Evolutionary conservation across 768 basidiomycete species (phyloP), one percentile per base, ranked within the genome.

Genomic region (Cystobasidium onofrii): DNA sequence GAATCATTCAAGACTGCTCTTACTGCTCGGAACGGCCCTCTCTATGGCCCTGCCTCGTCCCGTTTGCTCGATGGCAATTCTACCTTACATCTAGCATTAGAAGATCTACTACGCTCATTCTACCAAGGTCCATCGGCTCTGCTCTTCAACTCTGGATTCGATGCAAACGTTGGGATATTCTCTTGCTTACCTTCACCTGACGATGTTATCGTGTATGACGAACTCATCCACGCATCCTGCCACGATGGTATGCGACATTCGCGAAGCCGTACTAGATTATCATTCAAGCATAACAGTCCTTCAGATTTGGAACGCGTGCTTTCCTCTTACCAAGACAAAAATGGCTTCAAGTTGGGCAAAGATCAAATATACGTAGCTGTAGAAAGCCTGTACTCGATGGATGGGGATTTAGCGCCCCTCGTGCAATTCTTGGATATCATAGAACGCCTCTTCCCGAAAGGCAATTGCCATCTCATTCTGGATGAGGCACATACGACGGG

Each of bases 301-400:
- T 57, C 64, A 0, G 84, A 83, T 4, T 79, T 96, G 7, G 82
- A 84, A 27, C 73, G 74, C 1, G 79, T 85, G 0, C 78, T 95
- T 1, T 23, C 57, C 7, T 0, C 23, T 27, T 9, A 31, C 12
- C 44, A 7, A 36, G 7, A 4, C 6, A 76, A 76, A 17, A 57
- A 73, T 1, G 87, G 86, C 0, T 80, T 81, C 31, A 75, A 76
- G 41, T 88, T 83, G 76, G 77, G 76, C 13, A 17, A 31, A 25
- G 65, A 61, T 57, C 70, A 73, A 33, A 76, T 90, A 1, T 96
- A 94, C 78, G 81, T 98, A 15, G 88, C 91, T 0, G 88, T 96
- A 7, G 95, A 98, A 84, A 88, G 87, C 43, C 81, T 97, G 55
- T 97, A 97, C 77, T 90, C 89, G 72, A 98, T 98, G 95, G 95